Evolutionary conservation across 495 filamentous ascomycete genomes (phyloP).

Genomic region (Collariella sp.): DNA sequence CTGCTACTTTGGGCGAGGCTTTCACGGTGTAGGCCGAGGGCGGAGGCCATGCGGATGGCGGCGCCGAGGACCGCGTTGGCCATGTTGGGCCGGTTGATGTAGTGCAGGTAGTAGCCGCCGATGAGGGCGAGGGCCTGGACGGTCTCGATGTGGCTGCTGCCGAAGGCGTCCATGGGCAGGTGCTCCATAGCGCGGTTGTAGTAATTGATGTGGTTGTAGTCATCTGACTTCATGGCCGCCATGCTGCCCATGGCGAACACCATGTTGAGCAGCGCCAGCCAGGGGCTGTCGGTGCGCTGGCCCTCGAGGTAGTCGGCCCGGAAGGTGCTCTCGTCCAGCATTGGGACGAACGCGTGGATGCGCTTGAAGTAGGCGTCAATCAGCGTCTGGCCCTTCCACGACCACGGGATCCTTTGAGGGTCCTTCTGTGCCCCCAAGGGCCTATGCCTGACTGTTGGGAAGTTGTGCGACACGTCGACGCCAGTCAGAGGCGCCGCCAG

Average conservation of each 20-base stretch:
- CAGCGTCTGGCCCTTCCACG: constrained; percentile 52
- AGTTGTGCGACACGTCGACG: constrained; percentile 40
- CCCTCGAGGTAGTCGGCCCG: constrained; percentile 62
- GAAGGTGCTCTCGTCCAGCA: constrained; percentile 69
- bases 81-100: constrained; percentile 70
- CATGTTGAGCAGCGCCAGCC: constrained; percentile 71
- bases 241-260: constrained; percentile 74
- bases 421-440: constrained; percentile 34
- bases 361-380: constrained; percentile 73
- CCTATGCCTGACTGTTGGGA: constrained; percentile 42
- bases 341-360: constrained; percentile 64
- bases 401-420: constrained; percentile 48
- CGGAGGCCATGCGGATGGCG: constrained; percentile 59
- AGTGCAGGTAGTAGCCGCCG: constrained; percentile 72
- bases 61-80: constrained; percentile 60
- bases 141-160: constrained; percentile 60
- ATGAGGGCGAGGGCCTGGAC: constrained; percentile 64
- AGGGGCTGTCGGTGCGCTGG: constrained; percentile 58
- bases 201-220: constrained; percentile 63
- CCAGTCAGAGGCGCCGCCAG: constrained; percentile 45
- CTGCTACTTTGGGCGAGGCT: constrained; percentile 46
- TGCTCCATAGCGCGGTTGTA: constrained; percentile 63
- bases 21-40: constrained; percentile 69
- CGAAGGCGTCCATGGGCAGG: constrained; percentile 58
- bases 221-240: constrained; percentile 57